phyloP scores from a whole-genome alignment of 2,329 filamentous ascomycete genomes.

The Curvularia sp. region DNA sequence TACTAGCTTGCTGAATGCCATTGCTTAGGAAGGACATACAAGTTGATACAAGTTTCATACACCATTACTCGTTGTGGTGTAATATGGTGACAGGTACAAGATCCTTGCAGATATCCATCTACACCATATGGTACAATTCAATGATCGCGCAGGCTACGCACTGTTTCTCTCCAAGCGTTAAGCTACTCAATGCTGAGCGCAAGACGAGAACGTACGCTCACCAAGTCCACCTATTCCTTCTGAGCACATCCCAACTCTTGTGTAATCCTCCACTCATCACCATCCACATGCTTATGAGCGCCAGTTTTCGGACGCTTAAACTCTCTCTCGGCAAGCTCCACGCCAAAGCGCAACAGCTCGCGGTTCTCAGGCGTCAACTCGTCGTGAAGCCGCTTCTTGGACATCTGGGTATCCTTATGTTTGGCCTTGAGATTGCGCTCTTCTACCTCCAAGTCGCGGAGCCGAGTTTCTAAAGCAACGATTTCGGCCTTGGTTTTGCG shows the following conservation, averaged over 20 bases:
- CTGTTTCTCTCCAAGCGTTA: background rate
- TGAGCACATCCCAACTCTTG: background rate
- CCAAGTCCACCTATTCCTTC: background rate
- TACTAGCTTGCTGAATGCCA: constrained; percentile 3
- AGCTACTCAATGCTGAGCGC: background rate
- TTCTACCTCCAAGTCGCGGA: background rate
- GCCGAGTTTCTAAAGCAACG: background rate
- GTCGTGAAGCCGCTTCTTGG: background rate
- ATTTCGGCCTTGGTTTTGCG: background rate
- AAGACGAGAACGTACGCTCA: background rate
- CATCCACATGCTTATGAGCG: background rate
- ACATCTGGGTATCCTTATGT: background rate
- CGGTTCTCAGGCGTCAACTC: background rate
- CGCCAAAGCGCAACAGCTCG: background rate
- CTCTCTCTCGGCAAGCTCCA: background rate
- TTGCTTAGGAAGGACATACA: constrained; percentile 52
- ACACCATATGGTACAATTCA: background rate
- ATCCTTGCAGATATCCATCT: background rate
- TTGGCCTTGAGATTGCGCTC: background rate
- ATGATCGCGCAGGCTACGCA: background rate
- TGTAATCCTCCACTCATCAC: background rate
- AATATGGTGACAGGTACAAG: background rate
- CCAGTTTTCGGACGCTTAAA: background rate
- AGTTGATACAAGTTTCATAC: background rate
- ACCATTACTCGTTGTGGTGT: background rate